Percentiles rank a stretch among this genome's conserved stretches.
Evolutionary conservation across 495 filamentous ascomycete genomes (phyloP).

Genomic region (Aspergillus hancockii): DNA sequence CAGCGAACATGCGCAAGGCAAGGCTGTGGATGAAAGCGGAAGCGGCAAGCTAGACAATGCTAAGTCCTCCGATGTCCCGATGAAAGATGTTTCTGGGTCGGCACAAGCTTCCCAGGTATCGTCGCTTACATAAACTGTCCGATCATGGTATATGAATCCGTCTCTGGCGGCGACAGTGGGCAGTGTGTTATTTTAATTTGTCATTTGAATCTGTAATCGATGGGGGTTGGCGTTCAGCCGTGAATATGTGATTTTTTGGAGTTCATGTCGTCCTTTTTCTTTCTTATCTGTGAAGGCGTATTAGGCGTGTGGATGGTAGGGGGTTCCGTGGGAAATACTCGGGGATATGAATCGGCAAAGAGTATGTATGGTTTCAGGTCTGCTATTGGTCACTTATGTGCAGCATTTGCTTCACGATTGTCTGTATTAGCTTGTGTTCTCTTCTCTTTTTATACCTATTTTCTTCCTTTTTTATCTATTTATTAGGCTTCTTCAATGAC

Average conservation of each 20-base stretch:
- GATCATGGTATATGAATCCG: not conserved
- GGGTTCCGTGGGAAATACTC: constrained; percentile 36
- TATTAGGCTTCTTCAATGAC: constrained; percentile 3
- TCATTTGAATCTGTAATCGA: constrained; percentile 23
- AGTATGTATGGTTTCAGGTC: constrained; percentile 15
- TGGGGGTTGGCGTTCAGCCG: constrained; percentile 27
- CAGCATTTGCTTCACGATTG: constrained; percentile 28
- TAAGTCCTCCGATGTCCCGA: constrained; percentile 28
- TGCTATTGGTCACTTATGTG: constrained; percentile 14
- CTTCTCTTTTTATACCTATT: constrained; percentile 11
- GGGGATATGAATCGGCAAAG: constrained; percentile 27
- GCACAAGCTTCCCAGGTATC: constrained; percentile 27
- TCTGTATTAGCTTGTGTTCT: constrained; percentile 20
- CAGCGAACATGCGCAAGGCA: constrained; percentile 18
- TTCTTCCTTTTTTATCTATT: constrained; percentile 5
- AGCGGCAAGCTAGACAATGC: constrained; percentile 21
- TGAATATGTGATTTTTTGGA: constrained; percentile 15
- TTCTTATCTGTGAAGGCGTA: constrained; percentile 30
- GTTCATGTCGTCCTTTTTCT: constrained; percentile 19
- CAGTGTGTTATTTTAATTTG: constrained; percentile 10
- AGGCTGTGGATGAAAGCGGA: constrained; percentile 12
- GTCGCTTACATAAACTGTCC: constrained; percentile 24
- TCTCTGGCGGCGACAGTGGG: not conserved
- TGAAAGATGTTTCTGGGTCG: constrained; percentile 36
- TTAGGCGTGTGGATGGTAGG: constrained; percentile 29